Conservation (phyloP, 2,329 filamentous ascomycete genomes). For the Nothopassalora personata region DNA sequence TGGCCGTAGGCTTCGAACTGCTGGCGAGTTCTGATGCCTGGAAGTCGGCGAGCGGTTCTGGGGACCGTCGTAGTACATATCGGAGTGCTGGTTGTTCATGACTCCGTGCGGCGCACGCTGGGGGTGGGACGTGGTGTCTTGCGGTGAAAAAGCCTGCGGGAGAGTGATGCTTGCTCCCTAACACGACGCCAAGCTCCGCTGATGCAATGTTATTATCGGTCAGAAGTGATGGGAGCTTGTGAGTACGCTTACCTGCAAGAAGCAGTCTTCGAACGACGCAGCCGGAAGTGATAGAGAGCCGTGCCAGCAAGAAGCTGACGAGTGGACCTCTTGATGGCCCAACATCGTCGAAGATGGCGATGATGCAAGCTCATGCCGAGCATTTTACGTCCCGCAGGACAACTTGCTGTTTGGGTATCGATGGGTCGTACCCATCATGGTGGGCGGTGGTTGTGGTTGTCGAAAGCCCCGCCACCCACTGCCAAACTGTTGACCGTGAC, state of each 20-base stretch:
- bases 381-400: background rate
- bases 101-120: background rate
- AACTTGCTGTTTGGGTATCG: background rate
- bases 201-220: background rate
- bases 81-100: slow-evolving; percentile 37
- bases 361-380: no score
- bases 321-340: no score
- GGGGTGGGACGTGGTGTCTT: slow-evolving; percentile 6
- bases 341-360: no score
- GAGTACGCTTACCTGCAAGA: background rate
- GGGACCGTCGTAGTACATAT: slow-evolving; percentile 70
- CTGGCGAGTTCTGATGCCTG: slow-evolving; percentile 59
- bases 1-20: slow-evolving; percentile 66
- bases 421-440: background rate
- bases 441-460: no score
- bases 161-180: background rate
- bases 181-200: slow-evolving; percentile 4
- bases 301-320: no score
- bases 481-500: background rate
- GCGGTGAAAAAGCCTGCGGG: background rate
- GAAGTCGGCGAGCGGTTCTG: slow-evolving; percentile 64
- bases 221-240: background rate
- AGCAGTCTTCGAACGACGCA: background rate
- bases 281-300: no score
- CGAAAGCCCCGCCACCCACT: background rate